Base-by-base conservation (phyloP, 179 eudicot genomes). In the Actinidia arguta region DNA sequence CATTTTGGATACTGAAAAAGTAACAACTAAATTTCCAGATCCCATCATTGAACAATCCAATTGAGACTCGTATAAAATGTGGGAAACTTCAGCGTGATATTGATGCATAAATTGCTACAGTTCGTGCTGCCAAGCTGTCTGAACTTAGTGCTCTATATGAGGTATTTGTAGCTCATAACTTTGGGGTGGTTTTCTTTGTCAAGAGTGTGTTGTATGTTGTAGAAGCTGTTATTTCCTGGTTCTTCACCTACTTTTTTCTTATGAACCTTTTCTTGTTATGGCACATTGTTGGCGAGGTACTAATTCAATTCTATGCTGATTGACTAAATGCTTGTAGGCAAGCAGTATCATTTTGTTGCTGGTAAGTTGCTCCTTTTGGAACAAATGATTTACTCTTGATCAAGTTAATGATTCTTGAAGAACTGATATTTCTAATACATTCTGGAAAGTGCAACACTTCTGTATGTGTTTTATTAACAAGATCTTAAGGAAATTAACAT, bases 271-370 rank as follows among this genome's bases (percentile, higher is more conserved):
- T 81, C 48, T 76, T 71, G 51, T 61, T 58, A 24, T 87, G 82
- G 73, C 78, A 83, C 80, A 13, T 77, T 67, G 27, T 55, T 73
- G 78, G 62, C 68, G 73, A 83, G 73, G 76, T 75, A 54, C 64
- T 76, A 73, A 78, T n/a, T 42, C 47, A 73, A 67, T 20, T 31
- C 8, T 66, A 24, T 59, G 63, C 51, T 76, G 82, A 74, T 76
- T 83, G 78, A 83, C 81, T 78, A 24, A 24, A 78, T 76, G 87
- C 85, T 77, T 51, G 67, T 72, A 47, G 83, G 79, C 76, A 75
- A 84, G 88, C 93, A 97, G 99, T 91, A 93, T 89, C 99, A 97
- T 92, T 97, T 97, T 89, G 97, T 97, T 85, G 99, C 99, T 72
- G 99, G 99, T 97, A 88, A 91, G 98, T 90, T 82, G 64, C 59